Evolutionary conservation across 2,329 filamentous ascomycete genomes (phyloP).

Genomic region (Escovopsis weberi): DNA sequence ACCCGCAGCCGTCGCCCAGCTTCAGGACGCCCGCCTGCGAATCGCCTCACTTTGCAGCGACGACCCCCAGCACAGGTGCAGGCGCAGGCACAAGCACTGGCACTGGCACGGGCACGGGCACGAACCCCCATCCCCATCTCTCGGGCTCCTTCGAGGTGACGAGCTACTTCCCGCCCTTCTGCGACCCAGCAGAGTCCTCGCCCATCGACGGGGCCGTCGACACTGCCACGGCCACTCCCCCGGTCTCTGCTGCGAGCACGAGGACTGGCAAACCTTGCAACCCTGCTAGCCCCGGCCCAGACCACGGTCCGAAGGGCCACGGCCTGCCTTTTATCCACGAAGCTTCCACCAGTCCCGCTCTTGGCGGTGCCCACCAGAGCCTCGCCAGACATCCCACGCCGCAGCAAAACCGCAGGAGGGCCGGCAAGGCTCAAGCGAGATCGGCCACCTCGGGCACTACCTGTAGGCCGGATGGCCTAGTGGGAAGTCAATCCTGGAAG

Average conservation of each 20-base stretch:
- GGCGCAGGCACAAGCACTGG: too few relatives aligned
- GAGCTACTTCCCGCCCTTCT: constrained; percentile 5
- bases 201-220: too few relatives aligned
- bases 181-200: too few relatives aligned
- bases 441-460: constrained; percentile 3
- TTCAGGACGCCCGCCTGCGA: constrained; percentile 7
- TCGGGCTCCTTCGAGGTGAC: constrained; percentile 1
- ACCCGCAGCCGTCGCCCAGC: constrained; percentile 21
- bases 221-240: not conserved
- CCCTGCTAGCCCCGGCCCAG: not conserved
- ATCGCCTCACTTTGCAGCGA: constrained; percentile 2
- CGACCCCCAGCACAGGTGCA: not conserved
- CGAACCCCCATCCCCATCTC: not conserved
- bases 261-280: too few relatives aligned
- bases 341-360: not conserved
- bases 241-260: not conserved
- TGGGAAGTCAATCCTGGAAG: not conserved
- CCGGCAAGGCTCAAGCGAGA: not conserved
- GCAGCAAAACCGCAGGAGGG: constrained; percentile 1
- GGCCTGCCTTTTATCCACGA: constrained; percentile 1
- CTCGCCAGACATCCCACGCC: constrained; percentile 2
- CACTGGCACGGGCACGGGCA: not conserved
- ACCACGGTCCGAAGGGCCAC: not conserved
- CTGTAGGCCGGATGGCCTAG: not conserved
- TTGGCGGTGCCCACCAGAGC: constrained; percentile 1